Percentiles rank a stretch among this genome's conserved stretches.
phyloP scores from a whole-genome alignment of 1,284 basidiomycete genomes.

The Tylopilus sp. region DNA sequence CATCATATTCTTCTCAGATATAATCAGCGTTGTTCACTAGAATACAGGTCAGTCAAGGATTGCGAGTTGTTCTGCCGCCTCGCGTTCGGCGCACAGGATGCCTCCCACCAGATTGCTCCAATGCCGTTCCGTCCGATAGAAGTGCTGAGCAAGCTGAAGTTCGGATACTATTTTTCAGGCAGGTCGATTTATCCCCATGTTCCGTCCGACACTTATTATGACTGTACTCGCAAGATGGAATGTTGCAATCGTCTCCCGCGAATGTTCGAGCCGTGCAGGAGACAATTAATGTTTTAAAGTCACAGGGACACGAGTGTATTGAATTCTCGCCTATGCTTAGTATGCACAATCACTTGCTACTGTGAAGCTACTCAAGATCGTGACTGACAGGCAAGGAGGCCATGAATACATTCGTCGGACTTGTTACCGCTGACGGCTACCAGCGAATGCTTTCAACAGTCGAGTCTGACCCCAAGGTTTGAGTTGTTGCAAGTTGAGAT shows the following conservation, averaged over 20 bases:
- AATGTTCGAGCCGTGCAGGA: conserved; percentile 84
- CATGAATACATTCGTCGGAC: conserved; percentile 73
- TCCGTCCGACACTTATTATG: conserved; percentile 1
- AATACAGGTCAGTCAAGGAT: conserved; percentile 70
- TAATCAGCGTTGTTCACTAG: conserved; percentile 12
- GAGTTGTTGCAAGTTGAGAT: not conserved
- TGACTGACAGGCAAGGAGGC: conserved; percentile 55
- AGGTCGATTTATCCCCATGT: conserved; percentile 23
- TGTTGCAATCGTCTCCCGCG: conserved; percentile 82
- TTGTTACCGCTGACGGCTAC: conserved; percentile 85
- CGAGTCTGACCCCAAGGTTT: conserved; percentile 76
- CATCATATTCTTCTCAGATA: not conserved
- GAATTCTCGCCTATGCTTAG: conserved; percentile 68
- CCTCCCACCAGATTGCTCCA: conserved; percentile 58
- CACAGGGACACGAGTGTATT: conserved; percentile 83
- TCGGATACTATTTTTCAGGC: conserved; percentile 81
- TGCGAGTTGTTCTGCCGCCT: conserved; percentile 68
- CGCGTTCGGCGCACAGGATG: conserved; percentile 65
- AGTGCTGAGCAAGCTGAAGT: conserved; percentile 67
- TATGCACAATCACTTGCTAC: conserved; percentile 38
- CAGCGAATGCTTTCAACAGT: conserved; percentile 74
- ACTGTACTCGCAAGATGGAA: conserved; percentile 58
- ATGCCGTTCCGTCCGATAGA: conserved; percentile 69
- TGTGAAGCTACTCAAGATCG: conserved; percentile 4
- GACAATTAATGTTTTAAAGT: conserved; percentile 73